phyloP scores from a whole-genome alignment of 495 filamentous ascomycete species.

The Friedmanniomyces simplex region DNA sequence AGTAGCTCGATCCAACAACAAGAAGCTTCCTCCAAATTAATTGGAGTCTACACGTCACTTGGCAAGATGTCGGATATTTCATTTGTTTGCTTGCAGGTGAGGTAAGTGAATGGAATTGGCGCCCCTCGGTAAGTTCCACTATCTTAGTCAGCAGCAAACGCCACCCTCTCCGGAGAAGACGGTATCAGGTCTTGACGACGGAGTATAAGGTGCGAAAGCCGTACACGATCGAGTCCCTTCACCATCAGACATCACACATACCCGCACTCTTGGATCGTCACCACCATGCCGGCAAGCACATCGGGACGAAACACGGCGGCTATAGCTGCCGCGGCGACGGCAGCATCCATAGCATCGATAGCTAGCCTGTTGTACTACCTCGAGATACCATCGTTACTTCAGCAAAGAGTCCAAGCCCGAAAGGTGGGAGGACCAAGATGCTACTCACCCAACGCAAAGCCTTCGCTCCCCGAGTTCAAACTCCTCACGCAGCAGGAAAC shows the following conservation, averaged over 20 bases:
- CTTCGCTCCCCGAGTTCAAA: conserved; percentile 31
- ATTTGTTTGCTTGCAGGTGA: too few species aligned
- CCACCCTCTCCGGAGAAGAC: too few species aligned
- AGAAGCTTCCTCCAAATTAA: too few species aligned
- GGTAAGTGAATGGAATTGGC: too few species aligned
- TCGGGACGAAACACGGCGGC: not conserved
- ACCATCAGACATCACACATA: not conserved
- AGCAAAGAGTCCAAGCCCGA: not conserved
- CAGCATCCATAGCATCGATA: not conserved
- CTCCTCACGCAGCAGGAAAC: conserved; percentile 35
- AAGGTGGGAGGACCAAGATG: conserved; percentile 15
- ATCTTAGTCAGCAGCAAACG: too few species aligned
- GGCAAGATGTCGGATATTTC: too few species aligned
- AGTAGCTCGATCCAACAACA: too few species aligned
- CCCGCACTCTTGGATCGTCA: not conserved
- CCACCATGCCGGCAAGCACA: not conserved
- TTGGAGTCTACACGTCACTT: too few species aligned
- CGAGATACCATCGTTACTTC: conserved; percentile 6
- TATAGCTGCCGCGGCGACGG: not conserved
- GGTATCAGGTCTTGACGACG: too few species aligned
- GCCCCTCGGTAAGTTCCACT: too few species aligned
- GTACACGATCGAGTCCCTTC: not conserved
- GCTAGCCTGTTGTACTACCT: conserved; percentile 8
- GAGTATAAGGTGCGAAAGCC: too few species aligned
- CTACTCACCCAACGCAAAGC: conserved; percentile 15